Evolutionary conservation across 306 rosid genomes (phyloP).

Genomic region (Pachyrhizus erosus): DNA sequence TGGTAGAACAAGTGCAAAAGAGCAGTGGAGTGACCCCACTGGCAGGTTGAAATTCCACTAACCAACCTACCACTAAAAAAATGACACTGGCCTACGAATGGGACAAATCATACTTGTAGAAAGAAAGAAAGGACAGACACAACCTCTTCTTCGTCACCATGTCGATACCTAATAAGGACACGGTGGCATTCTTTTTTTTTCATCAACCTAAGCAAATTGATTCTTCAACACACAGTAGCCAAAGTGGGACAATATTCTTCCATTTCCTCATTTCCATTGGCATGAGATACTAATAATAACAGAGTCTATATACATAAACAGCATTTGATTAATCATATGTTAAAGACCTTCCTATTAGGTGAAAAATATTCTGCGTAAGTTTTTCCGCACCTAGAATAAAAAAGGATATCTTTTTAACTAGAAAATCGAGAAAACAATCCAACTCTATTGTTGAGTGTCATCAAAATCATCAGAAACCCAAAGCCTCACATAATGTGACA

Average conservation of each 20-base stretch:
- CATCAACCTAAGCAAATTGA: not conserved
- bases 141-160: not conserved
- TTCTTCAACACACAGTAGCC: not conserved
- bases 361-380: not conserved
- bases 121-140: slow-evolving; percentile 34
- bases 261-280: slow-evolving; percentile 7
- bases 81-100: not conserved
- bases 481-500: slow-evolving; percentile 70
- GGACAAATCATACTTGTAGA: slow-evolving; percentile 3
- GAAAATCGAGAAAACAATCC: not conserved
- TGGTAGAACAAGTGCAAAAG: not conserved
- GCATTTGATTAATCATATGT: not conserved
- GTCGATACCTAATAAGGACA: not conserved
- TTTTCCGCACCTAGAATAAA: not conserved
- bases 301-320: not conserved
- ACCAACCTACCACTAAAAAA: not conserved
- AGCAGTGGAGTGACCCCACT: not conserved
- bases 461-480: not conserved
- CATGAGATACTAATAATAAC: not conserved
- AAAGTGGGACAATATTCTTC: not conserved
- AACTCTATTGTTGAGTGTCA: not conserved
- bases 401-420: not conserved
- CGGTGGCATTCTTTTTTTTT: not conserved
- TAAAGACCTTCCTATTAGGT: not conserved
- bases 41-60: slow-evolving; percentile 13